Evolutionary conservation across 2,329 filamentous ascomycete species (phyloP), one percentile per base, ranked within the genome.

Genomic region (Colletotrichum falcatum): DNA sequence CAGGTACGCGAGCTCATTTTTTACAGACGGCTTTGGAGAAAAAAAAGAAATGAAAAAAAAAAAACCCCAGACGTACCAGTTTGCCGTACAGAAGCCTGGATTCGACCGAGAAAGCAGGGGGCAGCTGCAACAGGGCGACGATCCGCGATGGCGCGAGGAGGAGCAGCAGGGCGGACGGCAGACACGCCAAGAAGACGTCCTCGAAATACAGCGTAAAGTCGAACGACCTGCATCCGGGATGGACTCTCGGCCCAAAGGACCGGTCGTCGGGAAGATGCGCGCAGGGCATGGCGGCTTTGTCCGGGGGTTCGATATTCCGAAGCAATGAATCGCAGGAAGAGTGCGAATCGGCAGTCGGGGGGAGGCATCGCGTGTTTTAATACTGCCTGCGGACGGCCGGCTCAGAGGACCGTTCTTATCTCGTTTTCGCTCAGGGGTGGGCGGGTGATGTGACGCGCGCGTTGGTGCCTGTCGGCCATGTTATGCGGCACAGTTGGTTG

Each of bases 201-300:
- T 78, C 75, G 37, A 78, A 78, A 2, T 72, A 61, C 6, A 78
- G 66, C 0, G 77, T 77, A 54, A 78, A 78, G 69, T 78, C 77
- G 53, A 78, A 78, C 6, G 74, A 72, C 37, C 75, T 75, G 56
- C 77, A 78, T 2, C 53, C 14, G 6, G 65, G 33, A 53, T 74
- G 53, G 28, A 77, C 72, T 33, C 73, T 66, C 5, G 76, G 76
- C 8, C 76, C 76, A 44, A 77, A 76, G 14, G 66, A 51, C 35
- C 28, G 58, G 26, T 77, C 74, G n/a, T 56, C 51, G 6, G 37
- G 2, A 8, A 37, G 37, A 5, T 23, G 5, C 20, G n/a, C 20
- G 30, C 64, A 70, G 3, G 42, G 35, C 67, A 67, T 67, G 6
- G n/a, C 20, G 20, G 23, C 12, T 12, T n/a, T n/a, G n/a, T n/a